These are phyloP conservation scores for Waitea zeae DNA, from an alignment of 1,284 basidiomycete species.

Conservation along the genomic window DNA sequence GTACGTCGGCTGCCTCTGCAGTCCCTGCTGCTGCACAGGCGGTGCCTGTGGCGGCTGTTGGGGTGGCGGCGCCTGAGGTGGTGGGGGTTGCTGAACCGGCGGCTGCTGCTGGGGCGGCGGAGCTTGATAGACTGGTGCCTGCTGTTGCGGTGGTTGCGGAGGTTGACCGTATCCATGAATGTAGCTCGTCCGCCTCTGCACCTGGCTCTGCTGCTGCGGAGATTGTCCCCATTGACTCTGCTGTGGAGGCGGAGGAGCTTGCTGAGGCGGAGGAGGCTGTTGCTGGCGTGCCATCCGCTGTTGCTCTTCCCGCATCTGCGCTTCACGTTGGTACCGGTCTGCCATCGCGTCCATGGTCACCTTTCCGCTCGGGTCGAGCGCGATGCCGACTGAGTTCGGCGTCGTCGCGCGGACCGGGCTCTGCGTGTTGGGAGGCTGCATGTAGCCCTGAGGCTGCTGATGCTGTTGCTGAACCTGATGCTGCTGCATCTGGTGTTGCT, in stretches of 20 bases:
- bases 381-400: slow-evolving; percentile 43
- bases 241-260: background rate
- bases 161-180: no score
- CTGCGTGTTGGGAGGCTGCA: slow-evolving; percentile 8
- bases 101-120: no score
- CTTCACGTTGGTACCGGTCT: slow-evolving; percentile 27
- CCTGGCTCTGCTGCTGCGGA: no score
- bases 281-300: slow-evolving; percentile 12
- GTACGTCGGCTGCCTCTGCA: slow-evolving; percentile 9
- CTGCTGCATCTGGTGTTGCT: no score
- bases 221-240: background rate
- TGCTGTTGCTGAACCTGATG: no score
- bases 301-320: slow-evolving; percentile 8
- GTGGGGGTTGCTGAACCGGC: no score
- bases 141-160: no score
- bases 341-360: slow-evolving; percentile 75
- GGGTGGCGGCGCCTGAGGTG: slow-evolving; percentile 14
- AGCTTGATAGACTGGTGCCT: no score
- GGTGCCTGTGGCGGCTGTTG: slow-evolving; percentile 10
- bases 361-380: slow-evolving; percentile 59
- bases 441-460: slow-evolving; percentile 10
- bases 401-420: slow-evolving; percentile 15
- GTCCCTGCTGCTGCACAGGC: slow-evolving; percentile 14
- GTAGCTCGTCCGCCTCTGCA: no score
- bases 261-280: no score